Conservation (phyloP, 176 grass and related monocot genomes). For the Sorghum bicolor region Sorghum_bicolor_NCBIv3 NC_012876.2:12399501-12400000, state of each 20-base stretch:
- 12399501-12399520: constrained; percentile 48
- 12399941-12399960: too few relatives aligned
- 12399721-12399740: constrained; percentile 37
- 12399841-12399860: too few relatives aligned
- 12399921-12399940: too few relatives aligned
- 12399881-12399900: too few relatives aligned
- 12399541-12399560: constrained; percentile 90
- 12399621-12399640: constrained; percentile 92
- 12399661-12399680: too few relatives aligned
- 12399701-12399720: constrained; percentile 28
- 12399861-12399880: too few relatives aligned
- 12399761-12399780: constrained; percentile 4
- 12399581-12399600: constrained; percentile 91
- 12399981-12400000: too few relatives aligned
- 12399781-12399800: constrained; percentile 13
- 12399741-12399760: neutral
- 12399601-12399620: constrained; percentile 88
- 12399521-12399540: constrained; percentile 85
- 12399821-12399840: neutral
- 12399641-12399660: constrained; percentile 50
- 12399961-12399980: too few relatives aligned
- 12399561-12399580: constrained; percentile 96
- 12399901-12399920: too few relatives aligned
- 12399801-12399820: constrained; percentile 6
- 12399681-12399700: constrained; percentile 33